A percentile compares a stretch with the other conserved stretches of the same genome.
Conservation (phyloP, 805 yeast genomes). For the Metschnikowia borealis region DNA sequence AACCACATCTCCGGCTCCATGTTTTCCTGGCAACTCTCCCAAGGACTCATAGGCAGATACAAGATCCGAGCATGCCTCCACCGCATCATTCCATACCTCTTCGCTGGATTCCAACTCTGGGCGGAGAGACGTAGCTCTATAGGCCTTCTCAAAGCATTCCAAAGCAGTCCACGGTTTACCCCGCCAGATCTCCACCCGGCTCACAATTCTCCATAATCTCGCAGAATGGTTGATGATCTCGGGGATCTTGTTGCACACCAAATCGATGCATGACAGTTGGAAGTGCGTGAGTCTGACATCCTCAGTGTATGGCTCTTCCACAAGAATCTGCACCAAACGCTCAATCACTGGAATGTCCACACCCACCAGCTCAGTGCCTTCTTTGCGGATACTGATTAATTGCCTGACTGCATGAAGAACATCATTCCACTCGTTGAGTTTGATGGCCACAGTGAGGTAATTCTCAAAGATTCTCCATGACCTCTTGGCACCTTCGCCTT, state of each 20-base stretch:
- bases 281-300: slow-evolving; percentile 49
- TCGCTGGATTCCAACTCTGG: slow-evolving; percentile 64
- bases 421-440: slow-evolving; percentile 83
- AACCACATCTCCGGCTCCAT: slow-evolving; percentile 77
- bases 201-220: slow-evolving; percentile 78
- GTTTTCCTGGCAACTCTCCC: slow-evolving; percentile 79
- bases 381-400: slow-evolving; percentile 54
- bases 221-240: slow-evolving; percentile 61
- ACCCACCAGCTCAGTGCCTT: slow-evolving; percentile 51
- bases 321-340: slow-evolving; percentile 62
- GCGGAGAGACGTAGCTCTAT: slow-evolving; percentile 60
- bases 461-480: slow-evolving; percentile 94
- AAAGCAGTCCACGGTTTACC: slow-evolving; percentile 82
- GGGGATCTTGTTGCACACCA: slow-evolving; percentile 68
- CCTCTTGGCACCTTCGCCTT: slow-evolving; percentile 58
- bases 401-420: slow-evolving; percentile 72
- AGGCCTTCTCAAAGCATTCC: slow-evolving; percentile 83
- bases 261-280: slow-evolving; percentile 66
- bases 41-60: slow-evolving; percentile 82
- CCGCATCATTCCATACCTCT: slow-evolving; percentile 69
- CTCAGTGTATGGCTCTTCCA: slow-evolving; percentile 46
- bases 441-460: slow-evolving; percentile 75
- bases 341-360: slow-evolving; percentile 74
- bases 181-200: slow-evolving; percentile 84
- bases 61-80: slow-evolving; percentile 71